Evolutionary conservation across 106 monocot genomes (phyloP).

Genomic region (Chionographis japonica): DNA sequence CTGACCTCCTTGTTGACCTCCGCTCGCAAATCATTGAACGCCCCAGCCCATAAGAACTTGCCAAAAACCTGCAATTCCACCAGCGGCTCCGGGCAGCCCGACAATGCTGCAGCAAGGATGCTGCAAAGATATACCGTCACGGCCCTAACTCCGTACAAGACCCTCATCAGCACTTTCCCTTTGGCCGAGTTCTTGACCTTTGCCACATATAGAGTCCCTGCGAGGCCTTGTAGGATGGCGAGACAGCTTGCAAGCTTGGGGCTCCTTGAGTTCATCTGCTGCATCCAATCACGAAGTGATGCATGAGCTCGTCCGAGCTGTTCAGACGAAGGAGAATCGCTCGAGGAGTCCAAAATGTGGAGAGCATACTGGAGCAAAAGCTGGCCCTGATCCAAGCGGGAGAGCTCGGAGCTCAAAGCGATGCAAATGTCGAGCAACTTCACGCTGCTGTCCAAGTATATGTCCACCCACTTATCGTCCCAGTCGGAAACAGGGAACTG

Average conservation of each 20-base stretch:
- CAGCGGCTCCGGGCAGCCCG: conserved; percentile 34
- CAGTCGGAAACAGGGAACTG: conserved; percentile 79
- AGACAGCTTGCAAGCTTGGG: conserved; percentile 41
- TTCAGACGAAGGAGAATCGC: conserved; percentile 21
- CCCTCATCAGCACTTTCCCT: conserved; percentile 65
- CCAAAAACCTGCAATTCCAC: conserved; percentile 46
- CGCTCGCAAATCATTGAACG: conserved; percentile 48
- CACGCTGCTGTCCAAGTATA: conserved; percentile 73
- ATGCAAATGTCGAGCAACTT: conserved; percentile 89
- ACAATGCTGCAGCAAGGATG: conserved; percentile 40
- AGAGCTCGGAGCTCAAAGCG: conserved; percentile 64
- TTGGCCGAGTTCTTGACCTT: conserved; percentile 67
- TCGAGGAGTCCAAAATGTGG: conserved; percentile 38
- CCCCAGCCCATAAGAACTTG: conserved; percentile 55
- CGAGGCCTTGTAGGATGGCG: conserved; percentile 32
- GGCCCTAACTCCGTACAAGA: conserved; percentile 70
- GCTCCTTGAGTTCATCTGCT: conserved; percentile 19
- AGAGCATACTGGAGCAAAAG: conserved; percentile 51
- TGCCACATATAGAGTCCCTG: conserved; percentile 21
- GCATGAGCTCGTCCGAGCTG: conserved; percentile 26
- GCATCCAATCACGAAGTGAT: conserved; percentile 54
- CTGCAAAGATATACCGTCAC: conserved; percentile 54
- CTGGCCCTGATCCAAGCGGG: conserved; percentile 55
- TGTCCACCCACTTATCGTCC: conserved; percentile 79
- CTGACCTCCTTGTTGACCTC: conserved; percentile 28